Evolutionary conservation across 257 asterid genomes (phyloP), one percentile per base, ranked within the genome.

Genomic region (Nemophila menziesii): DNA sequence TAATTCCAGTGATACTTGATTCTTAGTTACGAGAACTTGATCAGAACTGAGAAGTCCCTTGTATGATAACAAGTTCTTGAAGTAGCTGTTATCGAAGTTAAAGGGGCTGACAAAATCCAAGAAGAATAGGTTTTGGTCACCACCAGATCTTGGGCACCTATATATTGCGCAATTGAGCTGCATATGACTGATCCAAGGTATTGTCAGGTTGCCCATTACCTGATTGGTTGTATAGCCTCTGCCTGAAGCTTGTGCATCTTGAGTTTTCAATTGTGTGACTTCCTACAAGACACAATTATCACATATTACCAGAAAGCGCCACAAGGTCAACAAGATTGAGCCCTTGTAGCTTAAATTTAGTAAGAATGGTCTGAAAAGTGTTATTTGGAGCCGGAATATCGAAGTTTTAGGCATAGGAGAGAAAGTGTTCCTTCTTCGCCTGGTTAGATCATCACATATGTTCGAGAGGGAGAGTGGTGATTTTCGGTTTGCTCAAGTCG

Each of bases 241-340:
- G 94, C 18, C 89, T 78, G 75, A 86, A 86, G 72, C 81, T 81
- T 16, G 51, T 58, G 33, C 96, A 86, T 47, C 94, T 73, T 43
- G 94, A 48, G 12, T 81, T 70, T 49, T 93, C 94, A 21, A 86
- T 86, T 33, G 92, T 86, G 74, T 86, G 96, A 60, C 94, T 81
- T 29, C 96, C 93, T 78, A 85, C 44, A 51, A 6, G 8, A 23
- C 16, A n/a, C n/a, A 17, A 27, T 39, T 12, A 48, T 7, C 12
- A 40, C 4, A 40, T 17, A 17, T 20, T 41, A 43, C 50, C 58
- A 1, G 58, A 43, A 37, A 53, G 58, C 6, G 44, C 36, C 3
- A 43, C 58, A 2, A 53, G 58, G 33, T 53, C 51, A 27, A 45
- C 57, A 5, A 53, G 56, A 62, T 71, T 49, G 4, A 75, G 70